phyloP scores from a whole-genome alignment of 2,329 filamentous ascomycete species.

The Diaporthe sp. region DNA sequence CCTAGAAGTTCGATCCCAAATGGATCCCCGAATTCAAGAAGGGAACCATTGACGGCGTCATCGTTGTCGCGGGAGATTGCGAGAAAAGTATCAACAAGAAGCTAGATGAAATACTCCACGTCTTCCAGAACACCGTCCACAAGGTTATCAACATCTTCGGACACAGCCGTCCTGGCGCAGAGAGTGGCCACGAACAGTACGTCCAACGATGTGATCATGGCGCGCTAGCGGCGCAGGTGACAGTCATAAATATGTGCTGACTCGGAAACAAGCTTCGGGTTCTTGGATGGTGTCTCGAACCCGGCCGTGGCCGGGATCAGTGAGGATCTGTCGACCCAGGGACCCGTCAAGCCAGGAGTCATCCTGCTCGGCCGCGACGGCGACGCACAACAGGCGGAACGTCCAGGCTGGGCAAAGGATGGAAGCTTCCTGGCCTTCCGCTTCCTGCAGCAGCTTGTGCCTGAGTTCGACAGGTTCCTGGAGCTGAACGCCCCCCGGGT shows the following conservation, averaged over 20 bases:
- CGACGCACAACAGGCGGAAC: constrained; percentile 39
- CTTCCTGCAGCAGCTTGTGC: constrained; percentile 55
- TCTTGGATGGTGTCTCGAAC: constrained; percentile 53
- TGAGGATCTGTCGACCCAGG: constrained; percentile 44
- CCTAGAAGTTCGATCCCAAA: constrained; percentile 38
- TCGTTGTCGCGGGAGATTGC: constrained; percentile 47
- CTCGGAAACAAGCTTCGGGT: constrained; percentile 47
- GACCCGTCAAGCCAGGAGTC: constrained; percentile 46
- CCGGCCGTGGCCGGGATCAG: constrained; percentile 49
- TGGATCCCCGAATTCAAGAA: constrained; percentile 47
- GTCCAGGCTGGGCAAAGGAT: constrained; percentile 52
- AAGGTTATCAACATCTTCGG: constrained; percentile 46
- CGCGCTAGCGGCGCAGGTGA: no score
- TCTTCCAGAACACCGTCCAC: constrained; percentile 44
- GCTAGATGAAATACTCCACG: constrained; percentile 43
- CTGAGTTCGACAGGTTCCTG: constrained; percentile 54
- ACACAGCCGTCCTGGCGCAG: constrained; percentile 46
- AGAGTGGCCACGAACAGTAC: constrained; percentile 49
- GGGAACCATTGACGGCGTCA: constrained; percentile 47
- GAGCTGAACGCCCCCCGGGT: constrained; percentile 43
- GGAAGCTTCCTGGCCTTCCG: constrained; percentile 57
- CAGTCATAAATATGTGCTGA: neutral
- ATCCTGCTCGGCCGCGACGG: constrained; percentile 50
- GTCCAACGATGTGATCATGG: neutral
- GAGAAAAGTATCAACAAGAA: constrained; percentile 41